Evolutionary conservation across 768 basidiomycete genomes (phyloP).

Genomic region (Pulveroboletus frians): DNA sequence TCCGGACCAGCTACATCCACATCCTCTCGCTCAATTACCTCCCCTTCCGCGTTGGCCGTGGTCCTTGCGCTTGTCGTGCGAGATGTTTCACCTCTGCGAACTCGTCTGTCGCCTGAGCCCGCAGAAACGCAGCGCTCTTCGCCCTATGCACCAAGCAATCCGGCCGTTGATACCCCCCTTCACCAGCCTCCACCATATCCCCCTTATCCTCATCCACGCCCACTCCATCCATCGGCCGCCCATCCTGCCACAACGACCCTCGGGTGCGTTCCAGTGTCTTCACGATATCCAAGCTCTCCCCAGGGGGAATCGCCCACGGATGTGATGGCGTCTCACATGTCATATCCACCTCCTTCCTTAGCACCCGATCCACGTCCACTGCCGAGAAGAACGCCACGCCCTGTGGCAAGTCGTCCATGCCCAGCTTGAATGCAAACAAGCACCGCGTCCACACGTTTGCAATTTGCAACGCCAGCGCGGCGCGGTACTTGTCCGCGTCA

Average conservation of each 20-base stretch:
- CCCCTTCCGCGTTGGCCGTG: background rate
- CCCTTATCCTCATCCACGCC: constrained; percentile 3
- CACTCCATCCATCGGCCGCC: constrained; percentile 45
- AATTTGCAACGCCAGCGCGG: constrained; percentile 87
- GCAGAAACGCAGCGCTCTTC: constrained; percentile 56
- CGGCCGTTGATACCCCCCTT: constrained; percentile 45
- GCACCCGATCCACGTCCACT: constrained; percentile 85
- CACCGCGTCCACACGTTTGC: constrained; percentile 94
- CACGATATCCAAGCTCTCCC: constrained; percentile 78
- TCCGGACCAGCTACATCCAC: too few relatives aligned
- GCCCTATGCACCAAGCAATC: constrained; percentile 67
- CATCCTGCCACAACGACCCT: constrained; percentile 61
- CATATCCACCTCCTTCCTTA: constrained; percentile 96
- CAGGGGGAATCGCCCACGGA: constrained; percentile 72
- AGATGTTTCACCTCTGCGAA: constrained; percentile 67
- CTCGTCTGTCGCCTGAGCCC: constrained; percentile 72
- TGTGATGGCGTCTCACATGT: constrained; percentile 93
- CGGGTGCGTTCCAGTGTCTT: constrained; percentile 63
- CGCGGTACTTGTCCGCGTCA: constrained; percentile 87
- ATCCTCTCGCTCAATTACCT: background rate
- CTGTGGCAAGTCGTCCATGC: constrained; percentile 94
- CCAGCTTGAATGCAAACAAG: constrained; percentile 86
- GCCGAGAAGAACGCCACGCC: constrained; percentile 97
- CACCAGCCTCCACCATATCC: background rate
- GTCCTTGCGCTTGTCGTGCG: constrained; percentile 40